Evolutionary conservation across 2,329 filamentous ascomycete genomes (phyloP).

Genomic region (Fusarium floridanum): DNA sequence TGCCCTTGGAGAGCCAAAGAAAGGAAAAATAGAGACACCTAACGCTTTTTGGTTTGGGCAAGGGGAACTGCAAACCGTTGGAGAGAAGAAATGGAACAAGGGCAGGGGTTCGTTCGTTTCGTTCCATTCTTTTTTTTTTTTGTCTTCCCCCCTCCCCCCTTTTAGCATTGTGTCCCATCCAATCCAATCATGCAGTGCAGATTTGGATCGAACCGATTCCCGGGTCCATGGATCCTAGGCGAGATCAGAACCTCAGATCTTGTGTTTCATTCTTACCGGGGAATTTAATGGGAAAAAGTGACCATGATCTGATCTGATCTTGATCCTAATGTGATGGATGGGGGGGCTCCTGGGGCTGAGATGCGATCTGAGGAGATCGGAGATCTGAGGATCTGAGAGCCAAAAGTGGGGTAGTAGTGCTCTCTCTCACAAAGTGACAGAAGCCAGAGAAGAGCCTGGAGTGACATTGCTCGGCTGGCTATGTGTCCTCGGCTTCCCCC

Average conservation of each 20-base stretch:
- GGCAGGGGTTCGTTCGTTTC: conserved; percentile 17
- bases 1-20: background rate
- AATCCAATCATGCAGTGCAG: conserved; percentile 15
- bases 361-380: background rate
- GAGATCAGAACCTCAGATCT: background rate
- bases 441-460: background rate
- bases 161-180: background rate
- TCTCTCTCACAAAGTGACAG: background rate
- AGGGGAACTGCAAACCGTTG: conserved; percentile 1
- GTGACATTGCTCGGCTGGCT: background rate
- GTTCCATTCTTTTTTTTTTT: background rate
- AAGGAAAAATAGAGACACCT: conserved; percentile 11
- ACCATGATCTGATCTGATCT: too few species aligned
- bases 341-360: background rate
- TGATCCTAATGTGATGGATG: too few species aligned
- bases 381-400: background rate
- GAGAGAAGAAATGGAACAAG: conserved; percentile 18
- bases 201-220: conserved; percentile 15
- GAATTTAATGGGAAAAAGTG: background rate
- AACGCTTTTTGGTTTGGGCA: conserved; percentile 1
- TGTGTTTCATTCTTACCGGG: background rate
- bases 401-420: background rate
- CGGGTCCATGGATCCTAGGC: conserved; percentile 19
- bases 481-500: background rate
- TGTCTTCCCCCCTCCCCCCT: background rate